phyloP scores from a whole-genome alignment of 2,329 filamentous ascomycete species.

The Lachnellula subtilissima region DNA sequence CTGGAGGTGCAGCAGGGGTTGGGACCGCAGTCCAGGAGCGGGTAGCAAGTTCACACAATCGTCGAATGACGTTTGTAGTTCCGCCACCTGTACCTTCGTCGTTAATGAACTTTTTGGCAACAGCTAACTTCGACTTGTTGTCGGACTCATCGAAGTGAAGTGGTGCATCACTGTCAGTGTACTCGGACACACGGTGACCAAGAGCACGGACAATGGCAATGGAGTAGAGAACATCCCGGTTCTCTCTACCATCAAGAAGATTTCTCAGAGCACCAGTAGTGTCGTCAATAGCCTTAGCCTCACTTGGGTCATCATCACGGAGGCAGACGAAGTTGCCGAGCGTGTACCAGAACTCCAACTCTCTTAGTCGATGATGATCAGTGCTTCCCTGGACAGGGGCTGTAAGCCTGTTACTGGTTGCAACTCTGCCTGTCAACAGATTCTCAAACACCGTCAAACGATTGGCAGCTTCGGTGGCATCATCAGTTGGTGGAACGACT shows the following conservation, averaged over 20 bases:
- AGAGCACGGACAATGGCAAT: slow-evolving; percentile 76
- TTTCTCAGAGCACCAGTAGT: slow-evolving; percentile 61
- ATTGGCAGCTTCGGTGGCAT: slow-evolving; percentile 59
- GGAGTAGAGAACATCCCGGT: slow-evolving; percentile 85
- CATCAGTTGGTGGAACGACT: slow-evolving; percentile 48
- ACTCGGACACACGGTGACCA: slow-evolving; percentile 58
- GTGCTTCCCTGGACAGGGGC: slow-evolving; percentile 43
- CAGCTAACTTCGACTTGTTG: slow-evolving; percentile 59
- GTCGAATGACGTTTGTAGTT: slow-evolving; percentile 68
- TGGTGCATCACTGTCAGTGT: slow-evolving; percentile 51
- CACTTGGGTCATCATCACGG: slow-evolving; percentile 54
- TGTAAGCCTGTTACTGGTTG: slow-evolving; percentile 55
- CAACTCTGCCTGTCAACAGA: slow-evolving; percentile 66
- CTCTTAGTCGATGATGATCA: slow-evolving; percentile 52
- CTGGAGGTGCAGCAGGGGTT: slow-evolving; percentile 6
- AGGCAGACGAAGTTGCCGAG: slow-evolving; percentile 68
- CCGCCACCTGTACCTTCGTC: slow-evolving; percentile 62
- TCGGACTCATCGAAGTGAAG: slow-evolving; percentile 63
- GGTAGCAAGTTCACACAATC: slow-evolving; percentile 63
- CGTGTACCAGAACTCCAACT: slow-evolving; percentile 78
- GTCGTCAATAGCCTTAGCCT: slow-evolving; percentile 58
- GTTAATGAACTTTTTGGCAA: slow-evolving; percentile 65
- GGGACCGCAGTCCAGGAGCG: slow-evolving; percentile 34
- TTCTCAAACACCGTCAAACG: slow-evolving; percentile 73
- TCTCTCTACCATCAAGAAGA: slow-evolving; percentile 75